Evolutionary conservation across 2,329 filamentous ascomycete species (phyloP).

Genomic region (Pseudogymnoascus sp.): DNA sequence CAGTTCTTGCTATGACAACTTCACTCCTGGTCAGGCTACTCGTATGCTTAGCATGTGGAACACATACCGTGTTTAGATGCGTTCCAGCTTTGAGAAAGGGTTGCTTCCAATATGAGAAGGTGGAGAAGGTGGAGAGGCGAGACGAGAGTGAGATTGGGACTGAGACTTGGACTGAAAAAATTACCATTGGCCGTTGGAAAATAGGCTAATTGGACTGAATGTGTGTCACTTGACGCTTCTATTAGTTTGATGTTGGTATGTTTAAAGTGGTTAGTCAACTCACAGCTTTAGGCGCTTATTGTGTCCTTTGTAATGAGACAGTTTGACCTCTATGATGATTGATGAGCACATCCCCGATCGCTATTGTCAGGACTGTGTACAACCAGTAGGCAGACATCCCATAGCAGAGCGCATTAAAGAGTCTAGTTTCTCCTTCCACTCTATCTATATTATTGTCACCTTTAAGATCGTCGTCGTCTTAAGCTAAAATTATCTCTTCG

Average conservation of each 20-base stretch:
- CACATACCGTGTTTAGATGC: slow-evolving; percentile 13
- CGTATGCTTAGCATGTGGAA: slow-evolving; percentile 16
- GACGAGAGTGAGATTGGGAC: background rate
- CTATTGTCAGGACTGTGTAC: slow-evolving; percentile 11
- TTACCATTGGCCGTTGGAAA: background rate
- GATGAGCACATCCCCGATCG: background rate
- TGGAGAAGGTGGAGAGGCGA: background rate
- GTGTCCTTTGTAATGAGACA: slow-evolving; percentile 15
- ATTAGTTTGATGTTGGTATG: slow-evolving; percentile 11
- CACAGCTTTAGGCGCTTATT: slow-evolving; percentile 16
- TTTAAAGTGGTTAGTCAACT: slow-evolving; percentile 9
- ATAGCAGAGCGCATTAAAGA: slow-evolving; percentile 6
- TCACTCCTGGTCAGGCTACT: slow-evolving; percentile 22
- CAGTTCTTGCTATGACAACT: slow-evolving; percentile 34
- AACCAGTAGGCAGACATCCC: slow-evolving; percentile 12
- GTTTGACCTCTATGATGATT: slow-evolving; percentile 9
- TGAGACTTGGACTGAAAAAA: background rate
- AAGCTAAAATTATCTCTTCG: slow-evolving; percentile 11
- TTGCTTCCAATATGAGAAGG: background rate
- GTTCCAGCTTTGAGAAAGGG: background rate
- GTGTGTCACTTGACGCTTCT: background rate
- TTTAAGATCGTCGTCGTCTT: background rate
- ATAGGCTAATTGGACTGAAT: background rate
- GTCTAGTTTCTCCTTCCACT: background rate
- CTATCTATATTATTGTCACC: background rate